phyloP scores from a whole-genome alignment of 2,329 filamentous ascomycete genomes.

The Chrysoporthe deuterocubensis region DNA sequence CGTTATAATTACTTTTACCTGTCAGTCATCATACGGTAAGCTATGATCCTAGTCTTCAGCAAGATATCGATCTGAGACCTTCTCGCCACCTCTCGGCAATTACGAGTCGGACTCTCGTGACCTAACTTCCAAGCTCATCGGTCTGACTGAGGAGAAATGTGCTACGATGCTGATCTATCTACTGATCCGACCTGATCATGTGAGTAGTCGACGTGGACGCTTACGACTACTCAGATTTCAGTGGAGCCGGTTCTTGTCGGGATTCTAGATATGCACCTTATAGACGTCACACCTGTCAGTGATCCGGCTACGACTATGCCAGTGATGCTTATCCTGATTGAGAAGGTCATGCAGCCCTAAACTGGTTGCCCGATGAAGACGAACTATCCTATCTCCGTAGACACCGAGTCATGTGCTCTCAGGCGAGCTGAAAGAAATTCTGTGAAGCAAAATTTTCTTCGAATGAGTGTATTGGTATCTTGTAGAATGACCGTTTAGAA shows the following conservation, averaged over 20 bases:
- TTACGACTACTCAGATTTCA: neutral
- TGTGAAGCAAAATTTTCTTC: neutral
- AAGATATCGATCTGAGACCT: no score
- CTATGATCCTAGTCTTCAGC: no score
- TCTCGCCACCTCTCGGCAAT: neutral
- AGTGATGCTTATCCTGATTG: constrained; percentile 3
- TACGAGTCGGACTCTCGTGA: neutral
- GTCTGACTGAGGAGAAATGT: neutral
- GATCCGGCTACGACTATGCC: constrained; percentile 7
- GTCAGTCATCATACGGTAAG: no score
- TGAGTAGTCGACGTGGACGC: constrained; percentile 12
- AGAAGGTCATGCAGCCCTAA: constrained; percentile 7
- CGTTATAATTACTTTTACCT: no score
- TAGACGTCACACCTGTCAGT: neutral
- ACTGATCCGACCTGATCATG: neutral
- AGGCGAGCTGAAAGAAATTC: neutral
- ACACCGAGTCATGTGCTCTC: neutral
- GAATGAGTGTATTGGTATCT: constrained; percentile 5
- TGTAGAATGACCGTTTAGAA: neutral
- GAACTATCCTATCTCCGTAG: neutral
- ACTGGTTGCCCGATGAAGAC: neutral
- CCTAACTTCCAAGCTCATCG: neutral
- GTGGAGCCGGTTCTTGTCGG: constrained; percentile 1
- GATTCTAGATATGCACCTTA: neutral
- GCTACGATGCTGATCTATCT: neutral